phyloP scores from a whole-genome alignment of 495 filamentous ascomycete genomes.

The Cercophora newfieldiana region DNA sequence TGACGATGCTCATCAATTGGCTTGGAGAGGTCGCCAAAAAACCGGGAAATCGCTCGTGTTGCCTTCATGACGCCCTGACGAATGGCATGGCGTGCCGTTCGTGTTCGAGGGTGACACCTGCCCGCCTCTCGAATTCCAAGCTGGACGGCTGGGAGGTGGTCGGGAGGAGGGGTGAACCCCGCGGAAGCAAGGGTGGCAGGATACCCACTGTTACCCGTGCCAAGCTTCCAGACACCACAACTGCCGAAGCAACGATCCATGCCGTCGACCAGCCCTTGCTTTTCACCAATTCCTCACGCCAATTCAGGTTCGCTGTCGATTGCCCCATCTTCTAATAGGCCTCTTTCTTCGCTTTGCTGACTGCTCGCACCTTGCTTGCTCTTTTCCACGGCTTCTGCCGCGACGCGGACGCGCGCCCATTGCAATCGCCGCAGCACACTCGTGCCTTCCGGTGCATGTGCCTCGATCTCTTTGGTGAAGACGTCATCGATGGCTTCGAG shows the following conservation, averaged over 20 bases:
- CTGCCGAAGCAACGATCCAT: background rate
- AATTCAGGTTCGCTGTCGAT: background rate
- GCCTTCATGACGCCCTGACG: background rate
- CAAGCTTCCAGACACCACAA: background rate
- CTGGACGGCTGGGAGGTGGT: background rate
- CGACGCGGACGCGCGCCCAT: slow-evolving; percentile 28
- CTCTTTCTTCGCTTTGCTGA: slow-evolving; percentile 11
- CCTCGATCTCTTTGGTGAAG: slow-evolving; percentile 42
- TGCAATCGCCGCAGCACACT: slow-evolving; percentile 22
- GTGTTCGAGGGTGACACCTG: background rate
- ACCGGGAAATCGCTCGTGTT: background rate
- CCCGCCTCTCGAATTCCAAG: background rate
- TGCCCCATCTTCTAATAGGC: slow-evolving; percentile 13
- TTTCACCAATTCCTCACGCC: background rate
- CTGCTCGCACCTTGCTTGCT: background rate
- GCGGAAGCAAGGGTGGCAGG: slow-evolving; percentile 1
- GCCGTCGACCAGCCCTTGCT: background rate
- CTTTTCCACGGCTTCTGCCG: slow-evolving; percentile 22
- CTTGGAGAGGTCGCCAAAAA: slow-evolving; percentile 4
- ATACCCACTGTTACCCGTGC: background rate
- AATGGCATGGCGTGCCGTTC: no score
- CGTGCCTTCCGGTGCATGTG: background rate
- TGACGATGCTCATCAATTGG: slow-evolving; percentile 4
- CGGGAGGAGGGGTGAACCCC: background rate
- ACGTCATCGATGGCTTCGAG: slow-evolving; percentile 53